Conservation (phyloP, 169 alveolate genomes). For the Plasmodium relictum region DNA sequence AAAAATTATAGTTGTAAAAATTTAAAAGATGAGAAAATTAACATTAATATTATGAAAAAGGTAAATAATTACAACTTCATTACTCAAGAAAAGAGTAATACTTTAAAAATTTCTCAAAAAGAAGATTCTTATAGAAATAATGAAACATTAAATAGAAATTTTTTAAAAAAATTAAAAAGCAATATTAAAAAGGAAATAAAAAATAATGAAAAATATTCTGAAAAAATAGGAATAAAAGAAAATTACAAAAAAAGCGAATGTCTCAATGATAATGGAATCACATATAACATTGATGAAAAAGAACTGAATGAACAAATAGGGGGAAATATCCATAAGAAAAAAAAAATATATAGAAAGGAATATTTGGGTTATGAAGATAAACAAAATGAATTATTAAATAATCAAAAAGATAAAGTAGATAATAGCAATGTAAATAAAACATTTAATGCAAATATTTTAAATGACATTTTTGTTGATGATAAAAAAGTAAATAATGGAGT, state of each 20-base stretch:
- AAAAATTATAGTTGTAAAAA: neutral
- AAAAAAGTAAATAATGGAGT: constrained; percentile 25
- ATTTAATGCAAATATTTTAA: constrained; percentile 13
- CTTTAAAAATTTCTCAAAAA: constrained; percentile 24
- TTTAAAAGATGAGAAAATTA: constrained; percentile 23
- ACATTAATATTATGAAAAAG: constrained; percentile 7
- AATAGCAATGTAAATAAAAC: constrained; percentile 25
- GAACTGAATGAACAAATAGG: constrained; percentile 9
- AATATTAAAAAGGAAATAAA: neutral
- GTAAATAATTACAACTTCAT: constrained; percentile 8
- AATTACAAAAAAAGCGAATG: constrained; percentile 24
- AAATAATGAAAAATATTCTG: neutral
- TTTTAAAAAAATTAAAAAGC: constrained; percentile 8
- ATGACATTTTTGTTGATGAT: constrained; percentile 15
- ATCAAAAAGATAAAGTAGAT: constrained; percentile 1
- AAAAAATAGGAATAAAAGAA: constrained; percentile 5
- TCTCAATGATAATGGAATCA: neutral
- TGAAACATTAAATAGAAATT: constrained; percentile 4
- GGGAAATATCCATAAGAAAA: constrained; percentile 11
- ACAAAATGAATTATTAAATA: constrained; percentile 4
- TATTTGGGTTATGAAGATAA: constrained; percentile 3
- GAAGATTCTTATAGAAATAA: neutral
- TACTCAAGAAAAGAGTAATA: constrained; percentile 30
- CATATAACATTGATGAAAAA: constrained; percentile 4
- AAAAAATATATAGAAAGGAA: constrained; percentile 9